Evolutionary conservation across 2,329 filamentous ascomycete genomes (phyloP), one percentile per base, ranked within the genome.

Genomic region (Aspergillus neotritici): DNA sequence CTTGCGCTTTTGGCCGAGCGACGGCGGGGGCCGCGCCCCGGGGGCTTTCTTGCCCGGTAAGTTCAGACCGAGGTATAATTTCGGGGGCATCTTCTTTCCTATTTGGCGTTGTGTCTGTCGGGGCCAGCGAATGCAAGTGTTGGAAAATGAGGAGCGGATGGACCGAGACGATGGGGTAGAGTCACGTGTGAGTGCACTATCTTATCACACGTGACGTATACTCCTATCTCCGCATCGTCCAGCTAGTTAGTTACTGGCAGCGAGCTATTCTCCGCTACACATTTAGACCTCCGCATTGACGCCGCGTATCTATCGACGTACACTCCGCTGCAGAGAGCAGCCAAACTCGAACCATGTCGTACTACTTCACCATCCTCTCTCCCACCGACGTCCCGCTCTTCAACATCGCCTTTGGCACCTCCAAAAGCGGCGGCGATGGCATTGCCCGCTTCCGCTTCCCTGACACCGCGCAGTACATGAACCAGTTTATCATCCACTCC

Each of bases 281-380:
- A 9, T 25, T 25, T 25, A 8, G 21, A 25, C 21, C 21, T 25
- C 21, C 21, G 21, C n/a, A 8, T 25, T 25, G 21, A 25, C 21
- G 21, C 21, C 21, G 21, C 21, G 17, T 25, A 25, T 25, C 21
- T 4, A 25, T 25, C 21, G 7, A 8, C 9, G 7, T 25, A 21
- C 21, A 5, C 21, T 8, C 21, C 21, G 21, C 21, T 8, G 9
- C 21, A 25, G 21, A n/a, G 21, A 25, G n/a, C 21, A 25, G 21
- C 7, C 21, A 25, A 3, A 25, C 21, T n/a, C 5, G 21, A 56
- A 75, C 56, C 52, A 97, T 97, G 93, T 96, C 90, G 48, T 98
- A 97, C 77, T 96, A 96, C 75, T 97, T 98, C 71, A 87, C 87
- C 63, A 95, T 98, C 56, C 82, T 98, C 66, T 93, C 90, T 62